Evolutionary conservation across 768 basidiomycete genomes (phyloP), one percentile per base, ranked within the genome.

Genomic region (Suillus brevipes): DNA sequence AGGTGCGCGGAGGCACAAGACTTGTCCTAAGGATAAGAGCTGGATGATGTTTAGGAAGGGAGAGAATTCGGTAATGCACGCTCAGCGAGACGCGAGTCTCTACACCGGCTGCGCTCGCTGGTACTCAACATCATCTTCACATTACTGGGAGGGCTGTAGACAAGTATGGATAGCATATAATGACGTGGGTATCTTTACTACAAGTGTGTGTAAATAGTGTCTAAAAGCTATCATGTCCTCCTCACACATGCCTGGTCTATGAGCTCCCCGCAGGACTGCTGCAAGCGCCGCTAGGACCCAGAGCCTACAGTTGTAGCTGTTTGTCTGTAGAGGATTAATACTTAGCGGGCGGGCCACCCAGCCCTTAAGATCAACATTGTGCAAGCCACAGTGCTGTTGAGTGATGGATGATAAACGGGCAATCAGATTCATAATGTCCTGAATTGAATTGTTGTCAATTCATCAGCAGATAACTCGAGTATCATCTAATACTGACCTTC

Each of bases 221-320:
- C 65, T 49, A 6, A 70, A 60, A 16, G 40, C 18, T 25, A 45
- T 9, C 49, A 62, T 69, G 42, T 73, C 65, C 13, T 60, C 28
- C 60, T 74, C 67, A 9, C 37, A 6, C 20, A 72, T 38, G 9
- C 57, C 62, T 0, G 69, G 60, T 25, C 43, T 20, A 31, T 66
- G 55, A 52, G 52, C 60, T 9, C 71, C 72, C 6, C 64, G 64
- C 2, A 72, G 16, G 23, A 72, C 49, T 0, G 71, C 67, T 1
- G 61, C 71, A 40, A 73, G 67, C 31, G 61, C 47, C 12, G 68
- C 68, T n/a, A 73, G 38, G 2, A 73, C 73, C 70, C 72, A 75
- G 5, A 75, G 25, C 0, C 73, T 71, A 66, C 74, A 73, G 36
- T 69, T 69, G 40, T 70, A 62, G 4, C 62, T 50, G 31, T 72